Evolutionary conservation across 2,329 filamentous ascomycete genomes (phyloP), one percentile per base, ranked within the genome.

Genomic region (Aurifilum marmelostoma): DNA sequence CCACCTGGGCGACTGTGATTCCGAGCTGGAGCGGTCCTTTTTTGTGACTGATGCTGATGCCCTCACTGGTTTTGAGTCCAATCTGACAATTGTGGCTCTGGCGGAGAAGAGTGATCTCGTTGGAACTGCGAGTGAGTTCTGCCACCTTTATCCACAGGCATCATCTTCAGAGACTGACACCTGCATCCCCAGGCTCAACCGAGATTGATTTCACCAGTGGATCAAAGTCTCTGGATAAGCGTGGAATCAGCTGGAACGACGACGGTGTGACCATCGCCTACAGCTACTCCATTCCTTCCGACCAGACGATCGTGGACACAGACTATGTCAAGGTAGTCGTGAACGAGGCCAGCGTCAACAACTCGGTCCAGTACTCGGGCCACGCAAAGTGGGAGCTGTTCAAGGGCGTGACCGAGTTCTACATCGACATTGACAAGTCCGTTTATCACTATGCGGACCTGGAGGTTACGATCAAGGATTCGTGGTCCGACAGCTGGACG

Each of bases 41-140:
- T 74, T 74, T 68, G 67, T 74, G 21, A 72, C 73, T 8, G 71
- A 73, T 16, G 68, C 65, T n/a, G 66, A 71, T 34, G 64, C 72
- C 14, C 60, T 71, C 11, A 34, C 64, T 27, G 59, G 67, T 1
- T 62, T 65, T 50, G 69, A 60, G 62, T 69, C 60, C 24, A 72
- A 72, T 39, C 63, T 74, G 24, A 70, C 71, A 9, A 71, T 74
- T 27, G 64, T 74, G 21, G 72, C 72, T 11, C 65, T 72, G 50
- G 71, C 73, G 11, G 67, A 74, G 69, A 74, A 73, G 69, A 74
- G 68, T n/a, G 71, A 74, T 21, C 67, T 74, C 24, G 71, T 71
- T 54, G 73, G 71, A 67, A 74, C 73, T 52, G 72, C 73, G 21
- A 67, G 73, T 74, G 62, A 70, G 72, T 32, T 2, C 27, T 9